phyloP scores from a whole-genome alignment of 2,329 filamentous ascomycete species.

The Fusarium sp. region DNA sequence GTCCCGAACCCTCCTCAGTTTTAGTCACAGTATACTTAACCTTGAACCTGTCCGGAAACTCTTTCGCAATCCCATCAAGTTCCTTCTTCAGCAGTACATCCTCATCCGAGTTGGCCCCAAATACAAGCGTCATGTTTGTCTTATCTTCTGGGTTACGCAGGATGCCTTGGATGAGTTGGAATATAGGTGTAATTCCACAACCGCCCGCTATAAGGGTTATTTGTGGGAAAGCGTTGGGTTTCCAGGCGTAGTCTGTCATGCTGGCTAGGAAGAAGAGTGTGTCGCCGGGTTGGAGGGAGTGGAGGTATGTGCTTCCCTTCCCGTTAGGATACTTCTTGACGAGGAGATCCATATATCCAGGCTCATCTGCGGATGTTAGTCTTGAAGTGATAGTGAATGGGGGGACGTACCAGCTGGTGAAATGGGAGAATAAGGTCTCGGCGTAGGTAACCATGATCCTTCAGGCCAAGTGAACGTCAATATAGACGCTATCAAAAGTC shows the following conservation, averaged over 20 bases:
- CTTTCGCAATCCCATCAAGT: constrained; percentile 63
- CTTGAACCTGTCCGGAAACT: constrained; percentile 67
- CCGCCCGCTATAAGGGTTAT: constrained; percentile 78
- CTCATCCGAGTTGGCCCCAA: constrained; percentile 72
- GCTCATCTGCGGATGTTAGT: constrained; percentile 55
- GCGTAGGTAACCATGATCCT: constrained; percentile 67
- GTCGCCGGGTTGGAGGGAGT: constrained; percentile 72
- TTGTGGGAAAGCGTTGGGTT: constrained; percentile 60
- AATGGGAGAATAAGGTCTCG: constrained; percentile 76
- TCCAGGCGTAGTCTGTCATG: constrained; percentile 65
- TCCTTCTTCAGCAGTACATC: constrained; percentile 70
- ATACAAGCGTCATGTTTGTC: constrained; percentile 73
- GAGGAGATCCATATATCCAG: constrained; percentile 71
- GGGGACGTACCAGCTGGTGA: constrained; percentile 11
- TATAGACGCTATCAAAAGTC: constrained; percentile 59
- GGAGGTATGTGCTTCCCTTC: constrained; percentile 73
- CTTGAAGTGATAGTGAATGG: rapidly evolving
- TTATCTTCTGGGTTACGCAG: constrained; percentile 70
- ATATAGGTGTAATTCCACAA: constrained; percentile 78
- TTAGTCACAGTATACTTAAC: constrained; percentile 69
- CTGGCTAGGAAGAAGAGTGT: constrained; percentile 65
- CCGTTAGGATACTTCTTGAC: constrained; percentile 77
- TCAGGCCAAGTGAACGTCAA: constrained; percentile 70
- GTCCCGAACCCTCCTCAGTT: constrained; percentile 54
- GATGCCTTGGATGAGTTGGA: constrained; percentile 72